These are phyloP conservation scores for Aspergillus haitiensis DNA, from an alignment of 495 filamentous ascomycete genomes.

Conservation along the genomic window DNA sequence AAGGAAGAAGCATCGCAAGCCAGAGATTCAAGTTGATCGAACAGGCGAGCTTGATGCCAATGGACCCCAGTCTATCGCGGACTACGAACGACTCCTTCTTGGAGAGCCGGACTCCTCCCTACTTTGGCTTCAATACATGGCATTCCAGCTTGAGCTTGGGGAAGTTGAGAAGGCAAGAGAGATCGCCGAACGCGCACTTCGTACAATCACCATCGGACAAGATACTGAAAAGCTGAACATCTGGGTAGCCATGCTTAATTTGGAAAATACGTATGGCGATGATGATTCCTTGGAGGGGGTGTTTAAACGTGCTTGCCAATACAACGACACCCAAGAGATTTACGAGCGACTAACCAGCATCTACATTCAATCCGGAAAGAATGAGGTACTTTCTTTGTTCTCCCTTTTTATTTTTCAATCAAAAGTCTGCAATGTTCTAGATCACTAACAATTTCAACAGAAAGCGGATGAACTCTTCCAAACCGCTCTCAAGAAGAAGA, in stretches of 20 bases:
- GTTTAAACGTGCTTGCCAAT: constrained; percentile 91
- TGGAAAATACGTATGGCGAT: constrained; percentile 87
- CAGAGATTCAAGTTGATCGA: constrained; percentile 79
- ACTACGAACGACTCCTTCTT: constrained; percentile 90
- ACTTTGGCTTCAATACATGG: constrained; percentile 95
- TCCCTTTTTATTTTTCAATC: not conserved
- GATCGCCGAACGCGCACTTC: constrained; percentile 83
- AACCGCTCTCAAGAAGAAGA: constrained; percentile 81
- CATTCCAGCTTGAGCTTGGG: constrained; percentile 88
- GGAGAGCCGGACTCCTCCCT: constrained; percentile 86
- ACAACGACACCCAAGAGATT: constrained; percentile 88
- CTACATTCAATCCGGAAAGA: constrained; percentile 87
- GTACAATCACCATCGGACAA: constrained; percentile 83
- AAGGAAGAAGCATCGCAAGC: constrained; percentile 78
- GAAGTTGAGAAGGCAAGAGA: constrained; percentile 83
- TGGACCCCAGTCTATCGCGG: constrained; percentile 85
- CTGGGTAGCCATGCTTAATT: constrained; percentile 90
- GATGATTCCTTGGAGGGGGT: constrained; percentile 81
- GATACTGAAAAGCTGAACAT: constrained; percentile 89
- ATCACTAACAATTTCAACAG: constrained; percentile 50
- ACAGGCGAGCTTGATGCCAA: constrained; percentile 85
- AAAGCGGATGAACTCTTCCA: constrained; percentile 91
- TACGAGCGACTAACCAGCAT: constrained; percentile 89
- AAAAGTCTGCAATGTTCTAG: constrained; percentile 2
- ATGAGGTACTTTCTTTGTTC: constrained; percentile 48